These are phyloP conservation scores for Magnolia sinica DNA, from an alignment of 164 flowering plant species.

Conservation along the genomic window DNA sequence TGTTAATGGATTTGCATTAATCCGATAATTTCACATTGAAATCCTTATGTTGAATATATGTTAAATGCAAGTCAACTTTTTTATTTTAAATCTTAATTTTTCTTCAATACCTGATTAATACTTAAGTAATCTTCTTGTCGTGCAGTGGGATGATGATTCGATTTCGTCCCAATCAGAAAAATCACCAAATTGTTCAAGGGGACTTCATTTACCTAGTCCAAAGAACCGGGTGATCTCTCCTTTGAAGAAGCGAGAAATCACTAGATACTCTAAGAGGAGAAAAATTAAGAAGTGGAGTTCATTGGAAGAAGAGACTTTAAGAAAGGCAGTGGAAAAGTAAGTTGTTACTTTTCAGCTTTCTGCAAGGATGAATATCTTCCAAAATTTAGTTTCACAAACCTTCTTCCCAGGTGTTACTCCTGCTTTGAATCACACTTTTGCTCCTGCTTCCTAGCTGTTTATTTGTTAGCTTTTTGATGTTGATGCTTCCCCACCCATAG, in stretches of 20 bases:
- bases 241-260: constrained; percentile 26
- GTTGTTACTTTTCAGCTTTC: constrained; percentile 2
- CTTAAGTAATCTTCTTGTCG: not conserved
- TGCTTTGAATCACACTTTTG: not conserved
- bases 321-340: constrained; percentile 57
- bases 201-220: constrained; percentile 39
- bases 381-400: not conserved
- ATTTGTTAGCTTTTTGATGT: not conserved
- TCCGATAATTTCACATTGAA: not conserved
- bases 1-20: not conserved
- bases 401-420: not conserved
- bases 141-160: constrained; percentile 59
- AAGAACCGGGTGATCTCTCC: constrained; percentile 41
- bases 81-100: not conserved
- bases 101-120: not conserved
- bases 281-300: constrained; percentile 49
- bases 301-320: constrained; percentile 66
- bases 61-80: not conserved
- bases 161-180: constrained; percentile 30
- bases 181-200: constrained; percentile 17
- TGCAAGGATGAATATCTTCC: not conserved
- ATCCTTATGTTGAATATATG: not conserved
- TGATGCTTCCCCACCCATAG: not conserved
- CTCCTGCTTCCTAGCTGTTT: not conserved
- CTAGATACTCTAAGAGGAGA: constrained; percentile 40